A percentile compares a stretch with the other conserved stretches of the same genome.
Conservation (phyloP, 106 monocot species). For the Chionographis japonica region DNA sequence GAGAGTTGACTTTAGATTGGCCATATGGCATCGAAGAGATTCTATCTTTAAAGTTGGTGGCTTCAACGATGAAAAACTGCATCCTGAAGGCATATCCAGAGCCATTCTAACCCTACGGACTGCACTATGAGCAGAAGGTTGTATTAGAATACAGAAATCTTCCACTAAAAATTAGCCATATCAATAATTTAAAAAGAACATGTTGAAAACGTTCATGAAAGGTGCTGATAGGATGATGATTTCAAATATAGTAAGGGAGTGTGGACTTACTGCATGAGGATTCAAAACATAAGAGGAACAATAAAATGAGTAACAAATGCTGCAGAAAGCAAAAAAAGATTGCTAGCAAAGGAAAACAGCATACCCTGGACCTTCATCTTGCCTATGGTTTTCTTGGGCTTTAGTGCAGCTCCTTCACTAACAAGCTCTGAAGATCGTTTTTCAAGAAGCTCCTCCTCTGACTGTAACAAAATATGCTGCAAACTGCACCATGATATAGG, state of each 20-base stretch:
- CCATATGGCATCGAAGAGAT: conserved; percentile 58
- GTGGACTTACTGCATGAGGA: too few species aligned
- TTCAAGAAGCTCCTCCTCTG: conserved; percentile 87
- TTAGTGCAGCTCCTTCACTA: conserved; percentile 60
- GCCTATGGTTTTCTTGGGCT: conserved; percentile 84
- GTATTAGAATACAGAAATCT: not conserved
- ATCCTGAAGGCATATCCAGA: conserved; percentile 81
- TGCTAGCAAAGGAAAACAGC: not conserved
- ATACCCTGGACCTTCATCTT: conserved; percentile 96
- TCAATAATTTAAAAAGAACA: not conserved
- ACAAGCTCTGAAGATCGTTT: conserved; percentile 56
- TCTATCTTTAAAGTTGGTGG: conserved; percentile 48
- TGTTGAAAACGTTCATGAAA: not conserved
- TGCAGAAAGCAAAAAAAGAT: not conserved
- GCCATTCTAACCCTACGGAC: conserved; percentile 88
- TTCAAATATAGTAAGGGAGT: not conserved
- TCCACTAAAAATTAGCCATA: too few species aligned
- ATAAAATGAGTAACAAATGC: not conserved
- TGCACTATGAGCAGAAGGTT: conserved; percentile 21
- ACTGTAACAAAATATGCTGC: conserved; percentile 78
- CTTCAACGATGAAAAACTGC: conserved; percentile 59
- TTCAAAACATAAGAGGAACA: not conserved
- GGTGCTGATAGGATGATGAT: not conserved
- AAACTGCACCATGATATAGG: conserved; percentile 39
- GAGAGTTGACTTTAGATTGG: conserved; percentile 68